Percentiles rank a stretch among this genome's conserved stretches.
These are phyloP conservation scores for Thielaviopsis ethacetica DNA, from an alignment of 2,329 filamentous ascomycete species.

Conservation along the genomic window DNA sequence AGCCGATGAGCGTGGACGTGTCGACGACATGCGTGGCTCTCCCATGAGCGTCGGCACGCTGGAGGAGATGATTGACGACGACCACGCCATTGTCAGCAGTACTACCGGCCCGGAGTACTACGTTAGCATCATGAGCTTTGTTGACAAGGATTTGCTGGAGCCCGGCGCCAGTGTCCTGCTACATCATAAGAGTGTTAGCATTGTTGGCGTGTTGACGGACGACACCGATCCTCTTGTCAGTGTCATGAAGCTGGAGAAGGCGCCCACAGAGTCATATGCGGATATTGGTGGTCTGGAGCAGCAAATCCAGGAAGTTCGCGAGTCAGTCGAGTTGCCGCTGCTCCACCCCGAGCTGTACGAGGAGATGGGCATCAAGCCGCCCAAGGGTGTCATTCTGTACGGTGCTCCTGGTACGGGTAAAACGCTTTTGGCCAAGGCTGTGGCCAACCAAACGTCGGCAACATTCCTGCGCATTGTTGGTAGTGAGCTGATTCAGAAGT, in stretches of 20 bases:
- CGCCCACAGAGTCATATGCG: conserved; percentile 92
- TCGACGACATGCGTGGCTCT: conserved; percentile 96
- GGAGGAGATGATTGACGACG: conserved; percentile 97
- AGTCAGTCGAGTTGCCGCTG: conserved; percentile 89
- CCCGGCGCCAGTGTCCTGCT: conserved; percentile 88
- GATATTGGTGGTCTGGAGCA: conserved; percentile 92
- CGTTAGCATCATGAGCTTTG: conserved; percentile 99
- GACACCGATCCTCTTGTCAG: conserved; percentile 90
- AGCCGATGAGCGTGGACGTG: conserved; percentile 83
- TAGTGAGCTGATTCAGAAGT: conserved; percentile 96
- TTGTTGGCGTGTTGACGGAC: conserved; percentile 92
- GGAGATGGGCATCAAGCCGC: conserved; percentile 99
- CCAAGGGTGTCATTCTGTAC: conserved; percentile 98
- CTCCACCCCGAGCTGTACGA: conserved; percentile 95
- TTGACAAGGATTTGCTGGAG: conserved; percentile 95
- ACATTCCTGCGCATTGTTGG: conserved; percentile 96
- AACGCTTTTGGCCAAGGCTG: conserved; percentile 87
- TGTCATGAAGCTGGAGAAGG: conserved; percentile 99
- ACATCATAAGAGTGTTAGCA: conserved; percentile 95
- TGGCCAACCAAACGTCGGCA: conserved; percentile 96
- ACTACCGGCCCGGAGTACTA: conserved; percentile 98
- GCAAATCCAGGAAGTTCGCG: conserved; percentile 94
- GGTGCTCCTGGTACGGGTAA: conserved; percentile 95
- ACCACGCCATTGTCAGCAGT: conserved; percentile 95
- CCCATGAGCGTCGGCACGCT: conserved; percentile 97